These are phyloP conservation scores for Exobasidium cylindrosporum DNA, from an alignment of 1,284 basidiomycete species.

Conservation along the genomic window DNA sequence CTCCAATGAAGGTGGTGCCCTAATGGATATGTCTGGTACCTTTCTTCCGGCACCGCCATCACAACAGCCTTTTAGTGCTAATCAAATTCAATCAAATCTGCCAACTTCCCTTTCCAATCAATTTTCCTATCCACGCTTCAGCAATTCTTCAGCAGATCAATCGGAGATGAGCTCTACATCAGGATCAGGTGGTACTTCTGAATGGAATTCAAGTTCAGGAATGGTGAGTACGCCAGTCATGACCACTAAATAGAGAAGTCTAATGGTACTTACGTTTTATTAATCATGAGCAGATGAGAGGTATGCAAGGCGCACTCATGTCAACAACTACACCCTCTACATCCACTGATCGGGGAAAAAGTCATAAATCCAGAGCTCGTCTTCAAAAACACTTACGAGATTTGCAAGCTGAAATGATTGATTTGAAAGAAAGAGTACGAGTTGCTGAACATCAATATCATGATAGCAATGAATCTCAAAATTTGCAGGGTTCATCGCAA, in stretches of 20 bases:
- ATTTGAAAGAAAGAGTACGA: not conserved
- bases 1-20: not conserved
- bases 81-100: too few relatives aligned
- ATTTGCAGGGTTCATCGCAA: not conserved
- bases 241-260: too few relatives aligned
- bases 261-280: too few relatives aligned
- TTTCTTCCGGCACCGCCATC: not conserved
- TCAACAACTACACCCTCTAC: not conserved
- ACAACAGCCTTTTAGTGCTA: not conserved
- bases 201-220: conserved; percentile 1
- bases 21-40: not conserved
- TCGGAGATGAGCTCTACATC: not conserved
- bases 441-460: not conserved
- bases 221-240: too few relatives aligned
- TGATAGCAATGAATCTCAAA: not conserved
- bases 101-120: too few relatives aligned
- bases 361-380: not conserved
- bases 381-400: not conserved
- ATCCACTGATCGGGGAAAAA: not conserved
- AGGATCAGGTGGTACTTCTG: not conserved
- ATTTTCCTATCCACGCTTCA: not conserved
- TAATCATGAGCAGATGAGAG: not conserved
- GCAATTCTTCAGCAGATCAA: not conserved
- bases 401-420: not conserved
- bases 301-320: not conserved